Evolutionary conservation across 2,329 filamentous ascomycete genomes (phyloP).

Genomic region (Elsinoe australis): DNA sequence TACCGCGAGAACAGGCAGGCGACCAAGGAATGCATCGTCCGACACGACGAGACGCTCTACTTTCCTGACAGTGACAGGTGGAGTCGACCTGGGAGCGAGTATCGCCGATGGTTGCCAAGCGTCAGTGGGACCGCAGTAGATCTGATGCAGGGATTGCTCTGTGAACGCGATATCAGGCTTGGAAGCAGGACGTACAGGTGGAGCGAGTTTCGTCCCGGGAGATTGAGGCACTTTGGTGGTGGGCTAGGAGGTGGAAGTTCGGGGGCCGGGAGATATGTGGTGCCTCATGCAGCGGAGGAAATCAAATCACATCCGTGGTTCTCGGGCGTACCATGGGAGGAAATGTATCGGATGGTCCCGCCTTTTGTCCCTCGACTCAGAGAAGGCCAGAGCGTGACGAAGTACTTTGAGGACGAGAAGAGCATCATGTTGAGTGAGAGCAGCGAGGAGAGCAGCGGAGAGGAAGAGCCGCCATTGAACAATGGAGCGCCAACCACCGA

Average conservation of each 20-base stretch:
- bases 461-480: neutral
- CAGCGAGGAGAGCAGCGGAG: neutral
- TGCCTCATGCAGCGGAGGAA: slow-evolving; percentile 74
- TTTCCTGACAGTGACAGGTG: slow-evolving; percentile 56
- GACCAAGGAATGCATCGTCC: slow-evolving; percentile 78
- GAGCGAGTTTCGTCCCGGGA: slow-evolving; percentile 46
- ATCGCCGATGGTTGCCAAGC: slow-evolving; percentile 33
- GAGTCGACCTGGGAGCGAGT: slow-evolving; percentile 44
- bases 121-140: slow-evolving; percentile 68
- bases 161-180: slow-evolving; percentile 65
- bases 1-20: slow-evolving; percentile 70
- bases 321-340: slow-evolving; percentile 67
- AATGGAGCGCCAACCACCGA: neutral
- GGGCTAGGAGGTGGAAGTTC: slow-evolving; percentile 15
- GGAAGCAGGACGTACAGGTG: slow-evolving; percentile 53
- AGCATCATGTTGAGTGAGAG: slow-evolving; percentile 46
- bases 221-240: slow-evolving; percentile 20
- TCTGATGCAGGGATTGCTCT: slow-evolving; percentile 63
- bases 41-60: slow-evolving; percentile 60
- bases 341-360: slow-evolving; percentile 60
- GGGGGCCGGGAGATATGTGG: slow-evolving; percentile 52
- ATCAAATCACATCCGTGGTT: slow-evolving; percentile 90
- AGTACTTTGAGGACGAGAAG: slow-evolving; percentile 83
- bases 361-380: slow-evolving; percentile 71
- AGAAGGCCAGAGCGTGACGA: slow-evolving; percentile 50